Percentiles rank a stretch among this genome's conserved stretches.
Evolutionary conservation across 768 basidiomycete species (phyloP).

Genomic region (Hortiboletus campestris): DNA sequence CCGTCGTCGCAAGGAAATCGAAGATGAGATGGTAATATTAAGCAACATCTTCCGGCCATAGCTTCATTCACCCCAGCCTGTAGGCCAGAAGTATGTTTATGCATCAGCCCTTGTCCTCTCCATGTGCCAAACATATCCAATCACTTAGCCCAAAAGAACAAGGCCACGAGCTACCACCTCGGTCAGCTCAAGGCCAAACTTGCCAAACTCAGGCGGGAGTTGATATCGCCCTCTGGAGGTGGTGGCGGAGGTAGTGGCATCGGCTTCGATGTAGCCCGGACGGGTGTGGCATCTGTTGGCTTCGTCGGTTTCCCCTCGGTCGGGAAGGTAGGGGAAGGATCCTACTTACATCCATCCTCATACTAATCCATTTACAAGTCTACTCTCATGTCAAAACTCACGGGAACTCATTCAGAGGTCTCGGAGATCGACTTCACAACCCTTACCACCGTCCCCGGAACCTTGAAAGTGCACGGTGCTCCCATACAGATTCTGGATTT

Average conservation of each 20-base stretch:
- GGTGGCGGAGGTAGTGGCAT: slow-evolving; percentile 87
- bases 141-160: slow-evolving; percentile 85
- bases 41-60: slow-evolving; percentile 10
- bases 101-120: slow-evolving; percentile 8
- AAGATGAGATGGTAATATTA: slow-evolving; percentile 89
- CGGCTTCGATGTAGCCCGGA: slow-evolving; percentile 98
- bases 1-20: slow-evolving; percentile 64
- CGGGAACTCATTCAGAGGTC: slow-evolving; percentile 94
- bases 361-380: slow-evolving; percentile 49
- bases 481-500: slow-evolving; percentile 94
- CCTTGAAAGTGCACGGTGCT: slow-evolving; percentile 91
- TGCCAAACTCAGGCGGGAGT: slow-evolving; percentile 92
- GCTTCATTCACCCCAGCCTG: slow-evolving; percentile 28
- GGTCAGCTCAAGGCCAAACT: slow-evolving; percentile 98
- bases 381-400: slow-evolving; percentile 92
- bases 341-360: slow-evolving; percentile 1
- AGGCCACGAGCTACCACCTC: slow-evolving; percentile 93
- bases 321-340: slow-evolving; percentile 61
- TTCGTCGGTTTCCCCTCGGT: slow-evolving; percentile 94
- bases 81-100: slow-evolving; percentile 74
- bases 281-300: slow-evolving; percentile 95
- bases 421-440: slow-evolving; percentile 98
- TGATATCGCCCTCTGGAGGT: slow-evolving; percentile 73
- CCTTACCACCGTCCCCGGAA: slow-evolving; percentile 93
- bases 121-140: slow-evolving; percentile 12